phyloP scores from a whole-genome alignment of 805 yeast species.

The Candida michaelii region DNA sequence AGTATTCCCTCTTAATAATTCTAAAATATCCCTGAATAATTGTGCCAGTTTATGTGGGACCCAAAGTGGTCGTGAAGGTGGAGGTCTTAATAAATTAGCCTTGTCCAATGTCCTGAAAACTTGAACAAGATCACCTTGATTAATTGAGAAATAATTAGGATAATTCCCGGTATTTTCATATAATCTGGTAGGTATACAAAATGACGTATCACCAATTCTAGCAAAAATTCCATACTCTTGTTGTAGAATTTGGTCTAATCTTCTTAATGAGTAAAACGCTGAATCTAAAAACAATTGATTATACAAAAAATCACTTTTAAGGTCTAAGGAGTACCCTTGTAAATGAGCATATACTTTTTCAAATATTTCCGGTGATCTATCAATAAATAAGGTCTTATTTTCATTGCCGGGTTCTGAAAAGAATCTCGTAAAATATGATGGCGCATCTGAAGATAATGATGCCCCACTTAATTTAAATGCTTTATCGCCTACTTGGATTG shows the following conservation, averaged over 20 bases:
- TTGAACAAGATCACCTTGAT: conserved; percentile 53
- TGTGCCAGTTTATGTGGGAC: conserved; percentile 51
- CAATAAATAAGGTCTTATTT: conserved; percentile 57
- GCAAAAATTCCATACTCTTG: conserved; percentile 56
- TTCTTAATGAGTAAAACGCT: conserved; percentile 63
- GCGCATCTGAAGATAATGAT: conserved; percentile 80
- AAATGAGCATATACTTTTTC: conserved; percentile 66
- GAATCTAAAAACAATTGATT: conserved; percentile 69
- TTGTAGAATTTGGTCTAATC: conserved; percentile 47
- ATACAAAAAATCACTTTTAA: conserved; percentile 60
- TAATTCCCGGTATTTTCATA: conserved; percentile 62
- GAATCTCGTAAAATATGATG: conserved; percentile 80
- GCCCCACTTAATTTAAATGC: conserved; percentile 75
- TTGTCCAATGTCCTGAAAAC: conserved; percentile 37
- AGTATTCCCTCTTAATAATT: conserved; percentile 54
- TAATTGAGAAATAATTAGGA: conserved; percentile 75
- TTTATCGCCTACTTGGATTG: conserved; percentile 67
- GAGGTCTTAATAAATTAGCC: conserved; percentile 63
- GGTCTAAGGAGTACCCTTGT: conserved; percentile 72
- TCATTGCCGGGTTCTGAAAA: conserved; percentile 46
- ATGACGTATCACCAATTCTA: conserved; percentile 57
- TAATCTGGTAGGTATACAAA: conserved; percentile 58
- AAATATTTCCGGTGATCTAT: conserved; percentile 71
- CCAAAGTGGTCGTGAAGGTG: conserved; percentile 64
- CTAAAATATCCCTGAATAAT: conserved; percentile 56